Conservation (phyloP, 1,284 basidiomycete species). For the Melampsora abietis-canadensis region DNA sequence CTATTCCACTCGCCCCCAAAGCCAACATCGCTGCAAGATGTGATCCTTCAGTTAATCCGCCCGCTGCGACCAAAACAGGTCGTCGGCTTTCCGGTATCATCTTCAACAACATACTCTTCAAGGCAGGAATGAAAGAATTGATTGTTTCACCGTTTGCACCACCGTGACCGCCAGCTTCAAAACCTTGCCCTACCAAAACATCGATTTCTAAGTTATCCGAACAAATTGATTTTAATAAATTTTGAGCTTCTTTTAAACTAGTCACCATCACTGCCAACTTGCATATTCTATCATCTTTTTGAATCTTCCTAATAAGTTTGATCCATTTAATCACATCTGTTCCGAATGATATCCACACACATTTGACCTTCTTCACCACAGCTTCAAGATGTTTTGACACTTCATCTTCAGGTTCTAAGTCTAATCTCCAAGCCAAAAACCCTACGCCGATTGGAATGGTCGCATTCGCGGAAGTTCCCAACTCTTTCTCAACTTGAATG, state of each 20-base stretch:
- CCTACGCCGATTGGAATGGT: conserved; percentile 68
- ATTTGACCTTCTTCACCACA: conserved; percentile 62
- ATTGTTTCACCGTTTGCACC: conserved; percentile 60
- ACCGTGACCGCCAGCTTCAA: conserved; percentile 72
- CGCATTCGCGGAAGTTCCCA: not conserved
- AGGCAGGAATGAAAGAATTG: conserved; percentile 61
- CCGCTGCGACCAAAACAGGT: conserved; percentile 65
- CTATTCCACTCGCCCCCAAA: conserved; percentile 42
- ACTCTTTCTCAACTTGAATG: conserved; percentile 45
- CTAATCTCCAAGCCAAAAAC: conserved; percentile 68
- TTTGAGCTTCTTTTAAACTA: conserved; percentile 63
- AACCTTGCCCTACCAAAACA: conserved; percentile 71
- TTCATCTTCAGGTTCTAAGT: conserved; percentile 50
- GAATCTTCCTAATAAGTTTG: conserved; percentile 60
- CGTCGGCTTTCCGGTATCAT: conserved; percentile 44
- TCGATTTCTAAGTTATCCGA: conserved; percentile 66
- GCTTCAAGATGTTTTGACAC: conserved; percentile 57
- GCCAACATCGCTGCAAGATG: conserved; percentile 43
- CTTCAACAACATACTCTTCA: not conserved
- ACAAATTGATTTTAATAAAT: conserved; percentile 60
- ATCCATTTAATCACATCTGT: conserved; percentile 63
- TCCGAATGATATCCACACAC: conserved; percentile 72
- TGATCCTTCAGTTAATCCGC: conserved; percentile 53
- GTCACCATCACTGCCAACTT: conserved; percentile 51
- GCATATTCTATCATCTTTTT: conserved; percentile 52